phyloP scores from a whole-genome alignment of 1,139 yeast species.

The Nadsonia starkeyi-henricii region DNA sequence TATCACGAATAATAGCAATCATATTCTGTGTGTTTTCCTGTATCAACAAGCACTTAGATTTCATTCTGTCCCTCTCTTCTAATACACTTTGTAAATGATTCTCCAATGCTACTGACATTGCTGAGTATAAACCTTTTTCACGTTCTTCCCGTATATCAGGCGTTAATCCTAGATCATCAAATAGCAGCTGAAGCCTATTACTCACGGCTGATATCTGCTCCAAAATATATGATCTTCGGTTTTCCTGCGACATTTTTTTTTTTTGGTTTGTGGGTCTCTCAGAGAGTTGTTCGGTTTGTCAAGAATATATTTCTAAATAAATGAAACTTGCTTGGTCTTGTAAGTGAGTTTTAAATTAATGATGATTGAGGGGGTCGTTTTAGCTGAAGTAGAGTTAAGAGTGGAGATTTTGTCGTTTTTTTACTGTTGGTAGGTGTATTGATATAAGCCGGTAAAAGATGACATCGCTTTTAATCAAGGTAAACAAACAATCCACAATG shows the following conservation, averaged over 20 bases:
- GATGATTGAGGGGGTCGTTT: no score
- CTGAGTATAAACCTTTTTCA: slow-evolving; percentile 19
- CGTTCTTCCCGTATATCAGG: slow-evolving; percentile 17
- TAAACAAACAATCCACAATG: no score
- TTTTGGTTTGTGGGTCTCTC: background rate
- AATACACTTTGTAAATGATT: slow-evolving; percentile 18
- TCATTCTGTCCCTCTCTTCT: slow-evolving; percentile 19
- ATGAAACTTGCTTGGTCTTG: no score
- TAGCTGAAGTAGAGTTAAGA: no score
- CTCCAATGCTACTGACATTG: slow-evolving; percentile 21
- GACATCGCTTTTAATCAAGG: no score
- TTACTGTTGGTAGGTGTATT: no score
- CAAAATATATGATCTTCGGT: background rate
- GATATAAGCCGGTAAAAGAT: no score
- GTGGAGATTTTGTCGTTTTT: no score
- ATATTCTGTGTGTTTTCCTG: slow-evolving; percentile 16
- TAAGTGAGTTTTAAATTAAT: no score
- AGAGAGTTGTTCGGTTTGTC: no score
- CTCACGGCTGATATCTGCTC: background rate
- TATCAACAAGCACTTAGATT: slow-evolving; percentile 15
- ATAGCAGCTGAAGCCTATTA: slow-evolving; percentile 18
- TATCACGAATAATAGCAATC: slow-evolving; percentile 19
- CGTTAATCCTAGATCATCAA: slow-evolving; percentile 23
- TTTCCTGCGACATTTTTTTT: background rate
- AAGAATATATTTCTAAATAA: no score